Evolutionary conservation across 805 yeast species (phyloP).

Genomic region (Starmerella ratchasimensis): DNA sequence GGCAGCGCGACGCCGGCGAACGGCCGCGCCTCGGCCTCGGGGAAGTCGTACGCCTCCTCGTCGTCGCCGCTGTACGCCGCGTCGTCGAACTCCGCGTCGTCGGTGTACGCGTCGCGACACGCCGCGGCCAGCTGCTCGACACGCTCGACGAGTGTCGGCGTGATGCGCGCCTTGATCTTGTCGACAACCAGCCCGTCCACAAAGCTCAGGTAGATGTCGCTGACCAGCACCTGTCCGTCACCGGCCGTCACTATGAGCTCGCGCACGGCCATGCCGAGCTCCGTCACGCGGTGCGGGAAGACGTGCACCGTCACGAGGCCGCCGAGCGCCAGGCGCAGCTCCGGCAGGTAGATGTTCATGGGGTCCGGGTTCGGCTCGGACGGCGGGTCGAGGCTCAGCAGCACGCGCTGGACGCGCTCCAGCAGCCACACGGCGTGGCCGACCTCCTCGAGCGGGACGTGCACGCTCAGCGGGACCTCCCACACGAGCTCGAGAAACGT

Average conservation of each 20-base stretch:
- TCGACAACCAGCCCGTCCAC: constrained; percentile 1
- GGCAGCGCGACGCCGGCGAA: neutral
- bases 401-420: neutral
- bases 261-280: constrained; percentile 4
- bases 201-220: constrained; percentile 1
- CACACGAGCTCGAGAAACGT: neutral
- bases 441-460: constrained; percentile 1
- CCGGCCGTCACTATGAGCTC: constrained; percentile 15
- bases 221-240: constrained; percentile 13
- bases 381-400: constrained; percentile 9
- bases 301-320: constrained; percentile 10
- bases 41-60: neutral
- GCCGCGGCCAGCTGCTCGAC: neutral
- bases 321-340: constrained; percentile 14
- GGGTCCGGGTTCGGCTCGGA: constrained; percentile 12
- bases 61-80: neutral
- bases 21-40: neutral
- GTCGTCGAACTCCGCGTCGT: neutral
- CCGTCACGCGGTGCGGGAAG: constrained; percentile 11
- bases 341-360: constrained; percentile 14
- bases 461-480: constrained; percentile 4
- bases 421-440: neutral
- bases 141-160: neutral
- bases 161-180: neutral
- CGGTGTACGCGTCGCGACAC: neutral